A percentile compares a stretch with the other conserved stretches of the same genome.
Conservation (phyloP, 352 stramenopile genomes). For the Globisporangium iwayamae region DNA sequence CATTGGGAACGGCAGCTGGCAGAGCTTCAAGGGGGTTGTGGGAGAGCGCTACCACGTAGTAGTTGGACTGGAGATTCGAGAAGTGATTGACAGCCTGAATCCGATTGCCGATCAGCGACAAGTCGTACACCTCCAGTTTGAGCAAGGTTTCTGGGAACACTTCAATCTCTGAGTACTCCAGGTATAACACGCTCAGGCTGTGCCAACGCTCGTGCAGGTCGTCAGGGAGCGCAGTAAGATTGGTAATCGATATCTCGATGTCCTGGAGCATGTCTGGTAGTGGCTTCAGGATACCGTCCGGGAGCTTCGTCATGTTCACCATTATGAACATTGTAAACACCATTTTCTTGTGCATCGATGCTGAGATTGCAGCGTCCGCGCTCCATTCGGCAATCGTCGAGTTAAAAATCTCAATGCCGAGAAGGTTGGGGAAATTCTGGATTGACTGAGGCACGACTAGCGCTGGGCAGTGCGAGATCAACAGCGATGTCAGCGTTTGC, state of each 20-base stretch:
- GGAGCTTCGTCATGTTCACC: conserved; percentile 32
- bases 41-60: conserved; percentile 24
- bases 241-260: conserved; percentile 24
- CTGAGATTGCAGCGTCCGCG: conserved; percentile 18
- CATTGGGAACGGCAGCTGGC: conserved; percentile 8
- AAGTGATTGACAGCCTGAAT: conserved; percentile 13
- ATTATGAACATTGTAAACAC: conserved; percentile 21
- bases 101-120: conserved; percentile 16
- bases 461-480: conserved; percentile 28
- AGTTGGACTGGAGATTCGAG: background rate
- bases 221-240: conserved; percentile 18
- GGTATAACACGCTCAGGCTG: conserved; percentile 19
- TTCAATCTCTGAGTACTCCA: conserved; percentile 20
- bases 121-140: conserved; percentile 9
- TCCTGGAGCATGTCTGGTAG: conserved; percentile 22
- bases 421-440: conserved; percentile 24
- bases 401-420: conserved; percentile 37
- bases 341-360: conserved; percentile 17
- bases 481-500: conserved; percentile 11
- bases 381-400: conserved; percentile 25
- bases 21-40: conserved; percentile 23
- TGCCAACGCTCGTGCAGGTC: conserved; percentile 20
- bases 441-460: conserved; percentile 18
- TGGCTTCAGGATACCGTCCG: conserved; percentile 14
- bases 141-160: conserved; percentile 9